Percentiles rank a stretch among this genome's conserved stretches.
phyloP scores from a whole-genome alignment of 441 rosid genomes.

The Euphorbia schlechtendalii region DNA sequence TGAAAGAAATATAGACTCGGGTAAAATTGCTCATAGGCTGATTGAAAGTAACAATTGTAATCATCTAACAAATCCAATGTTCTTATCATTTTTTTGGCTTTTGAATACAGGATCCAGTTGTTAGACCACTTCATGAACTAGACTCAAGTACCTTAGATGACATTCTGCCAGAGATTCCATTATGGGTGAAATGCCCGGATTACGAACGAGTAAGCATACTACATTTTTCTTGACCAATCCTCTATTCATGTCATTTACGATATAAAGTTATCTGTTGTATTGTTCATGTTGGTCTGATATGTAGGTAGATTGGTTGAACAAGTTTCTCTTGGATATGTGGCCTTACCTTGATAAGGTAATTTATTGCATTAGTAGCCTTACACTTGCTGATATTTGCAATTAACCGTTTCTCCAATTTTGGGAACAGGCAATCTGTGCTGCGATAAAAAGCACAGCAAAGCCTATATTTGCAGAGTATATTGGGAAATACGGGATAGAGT shows the following conservation, averaged over 20 bases:
- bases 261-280: background rate
- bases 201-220: constrained; percentile 40
- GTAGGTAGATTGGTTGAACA: constrained; percentile 70
- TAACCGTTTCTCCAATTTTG: no score
- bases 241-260: background rate
- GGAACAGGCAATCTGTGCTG: constrained; percentile 59
- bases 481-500: constrained; percentile 48
- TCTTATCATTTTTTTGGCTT: background rate
- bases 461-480: constrained; percentile 64
- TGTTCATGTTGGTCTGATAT: constrained; percentile 15
- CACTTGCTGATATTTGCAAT: constrained; percentile 4
- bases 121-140: constrained; percentile 40
- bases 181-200: constrained; percentile 69
- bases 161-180: constrained; percentile 53
- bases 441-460: constrained; percentile 40
- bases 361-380: constrained; percentile 3
- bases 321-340: constrained; percentile 54
- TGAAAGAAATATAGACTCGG: background rate
- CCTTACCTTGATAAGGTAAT: constrained; percentile 59
- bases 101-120: constrained; percentile 43
- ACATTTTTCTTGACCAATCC: background rate
- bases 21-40: background rate
- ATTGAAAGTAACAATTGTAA: background rate
- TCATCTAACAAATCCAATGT: background rate
- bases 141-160: constrained; percentile 39